Evolutionary conservation across 495 filamentous ascomycete species (phyloP), one percentile per base, ranked within the genome.

Genomic region (Penicillium cinerascens): DNA sequence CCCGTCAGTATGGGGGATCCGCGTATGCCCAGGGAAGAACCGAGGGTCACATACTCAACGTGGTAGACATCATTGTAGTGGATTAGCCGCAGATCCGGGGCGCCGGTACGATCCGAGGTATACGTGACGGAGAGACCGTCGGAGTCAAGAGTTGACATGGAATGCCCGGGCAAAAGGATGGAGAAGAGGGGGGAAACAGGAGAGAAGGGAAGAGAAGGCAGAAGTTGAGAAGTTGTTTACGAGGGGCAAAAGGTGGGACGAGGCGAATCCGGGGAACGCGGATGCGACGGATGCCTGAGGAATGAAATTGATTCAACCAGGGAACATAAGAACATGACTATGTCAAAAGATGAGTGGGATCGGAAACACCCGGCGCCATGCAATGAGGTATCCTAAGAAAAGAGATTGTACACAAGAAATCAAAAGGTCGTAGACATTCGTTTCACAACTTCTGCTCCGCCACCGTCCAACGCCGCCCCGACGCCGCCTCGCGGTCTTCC

Each of bases 31-130:
- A 17, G 2, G 25, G 22, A 33, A 9, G 13, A 5, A 3, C 17
- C 17, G 63, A n/a, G n/a, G n/a, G n/a, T n/a, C n/a, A n/a, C 71
- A 52, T 72, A 81, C 76, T 93, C 88, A 43, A 96, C 80, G 55
- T 96, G 91, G 68, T 96, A 96, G 45, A 87, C 89, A 68, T 96
- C 91, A 69, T 96, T 96, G 75, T 85, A 96, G 74, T 96, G 91
- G 42, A 95, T 72, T 25, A 96, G 64, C 23, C 91, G 82, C 22
- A 95, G 72, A 68, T 87, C 87, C 16, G 89, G 89, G 23, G 80
- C 65, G 17, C 75, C 76, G 15, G 65, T 70, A 7, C 69, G 70
- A 10, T 76, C 75, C 18, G 79, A 82, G 44, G 74, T 68, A 63
- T 80, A 82, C 8, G 79, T 87, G 49, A 74, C 60, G 49, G 74